A percentile compares a stretch with the other conserved stretches of the same genome.
phyloP scores from a whole-genome alignment of 192 early-diverging fungal genomes.

The Oehlia diaphana region DNA sequence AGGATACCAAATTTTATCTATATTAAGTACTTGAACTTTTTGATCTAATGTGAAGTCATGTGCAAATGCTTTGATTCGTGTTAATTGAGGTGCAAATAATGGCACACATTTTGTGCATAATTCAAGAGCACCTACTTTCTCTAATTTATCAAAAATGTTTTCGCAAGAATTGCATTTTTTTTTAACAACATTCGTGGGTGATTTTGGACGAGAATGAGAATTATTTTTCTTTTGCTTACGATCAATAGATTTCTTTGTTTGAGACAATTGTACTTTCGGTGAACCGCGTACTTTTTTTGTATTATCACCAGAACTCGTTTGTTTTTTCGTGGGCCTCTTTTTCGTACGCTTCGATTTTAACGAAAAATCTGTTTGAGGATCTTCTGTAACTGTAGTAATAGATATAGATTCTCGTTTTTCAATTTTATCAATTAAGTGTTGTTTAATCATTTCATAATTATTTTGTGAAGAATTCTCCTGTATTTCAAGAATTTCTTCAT shows the following conservation, averaged over 20 bases:
- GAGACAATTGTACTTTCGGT: neutral
- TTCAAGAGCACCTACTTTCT: slow-evolving; percentile 7
- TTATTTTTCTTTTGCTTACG: neutral
- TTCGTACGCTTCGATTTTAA: neutral
- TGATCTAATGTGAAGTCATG: slow-evolving; percentile 5
- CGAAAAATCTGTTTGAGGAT: neutral
- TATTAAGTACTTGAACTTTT: slow-evolving; percentile 44
- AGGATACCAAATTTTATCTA: slow-evolving; percentile 50
- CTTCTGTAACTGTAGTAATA: neutral
- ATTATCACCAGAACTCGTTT: neutral
- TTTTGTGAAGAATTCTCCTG: neutral
- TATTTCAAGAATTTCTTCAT: slow-evolving; percentile 21
- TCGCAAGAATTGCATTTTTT: slow-evolving; percentile 14
- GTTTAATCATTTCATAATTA: neutral
- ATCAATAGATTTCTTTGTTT: neutral
- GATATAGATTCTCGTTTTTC: neutral
- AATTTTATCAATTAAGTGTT: neutral
- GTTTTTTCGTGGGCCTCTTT: neutral
- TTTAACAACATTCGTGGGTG: neutral
- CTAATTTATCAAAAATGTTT: neutral
- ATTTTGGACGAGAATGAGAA: neutral
- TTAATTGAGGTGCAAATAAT: slow-evolving; percentile 5
- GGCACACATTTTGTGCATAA: slow-evolving; percentile 12
- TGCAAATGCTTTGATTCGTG: slow-evolving; percentile 8
- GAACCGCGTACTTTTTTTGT: neutral